Percentiles rank a stretch among this genome's conserved stretches.
Conservation (phyloP, 179 eudicot genomes). For the Pouteria campechiana region DNA sequence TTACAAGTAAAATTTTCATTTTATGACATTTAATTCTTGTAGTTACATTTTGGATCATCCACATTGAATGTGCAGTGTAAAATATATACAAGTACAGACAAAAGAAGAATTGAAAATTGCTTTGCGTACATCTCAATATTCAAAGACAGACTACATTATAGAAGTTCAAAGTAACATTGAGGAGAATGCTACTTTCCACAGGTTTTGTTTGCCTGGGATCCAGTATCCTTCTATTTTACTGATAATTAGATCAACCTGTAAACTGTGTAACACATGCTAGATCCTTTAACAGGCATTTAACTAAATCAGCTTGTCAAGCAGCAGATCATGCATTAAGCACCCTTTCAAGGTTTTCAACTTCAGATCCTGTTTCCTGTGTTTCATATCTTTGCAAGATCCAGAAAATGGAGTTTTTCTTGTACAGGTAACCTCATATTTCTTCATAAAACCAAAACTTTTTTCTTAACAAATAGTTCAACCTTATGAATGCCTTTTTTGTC, state of each 20-base stretch:
- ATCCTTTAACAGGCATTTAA: conserved; percentile 42
- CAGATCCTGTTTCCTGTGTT: conserved; percentile 17
- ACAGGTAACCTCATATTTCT: conserved; percentile 71
- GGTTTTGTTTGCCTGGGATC: no score
- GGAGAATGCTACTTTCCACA: conserved; percentile 65
- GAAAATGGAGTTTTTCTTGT: conserved; percentile 53
- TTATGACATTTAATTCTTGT: no score
- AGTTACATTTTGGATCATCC: no score
- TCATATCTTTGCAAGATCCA: conserved; percentile 21
- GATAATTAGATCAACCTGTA: no score
- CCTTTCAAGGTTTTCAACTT: conserved; percentile 32
- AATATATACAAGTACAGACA: conserved; percentile 55
- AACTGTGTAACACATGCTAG: conserved; percentile 4
- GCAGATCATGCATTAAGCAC: conserved; percentile 44
- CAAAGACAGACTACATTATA: conserved; percentile 59
- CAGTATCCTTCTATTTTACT: no score
- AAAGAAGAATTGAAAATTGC: conserved; percentile 63
- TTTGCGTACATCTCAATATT: conserved; percentile 41
- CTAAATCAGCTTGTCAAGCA: conserved; percentile 46
- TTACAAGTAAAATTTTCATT: no score
- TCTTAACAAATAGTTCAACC: no score
- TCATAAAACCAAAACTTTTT: no score
- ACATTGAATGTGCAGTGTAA: conserved; percentile 49
- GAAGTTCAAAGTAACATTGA: conserved; percentile 79
- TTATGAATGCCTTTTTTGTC: no score